Conservation (phyloP, 2,329 filamentous ascomycete species). For the Colletotrichum limetticola region DNA sequence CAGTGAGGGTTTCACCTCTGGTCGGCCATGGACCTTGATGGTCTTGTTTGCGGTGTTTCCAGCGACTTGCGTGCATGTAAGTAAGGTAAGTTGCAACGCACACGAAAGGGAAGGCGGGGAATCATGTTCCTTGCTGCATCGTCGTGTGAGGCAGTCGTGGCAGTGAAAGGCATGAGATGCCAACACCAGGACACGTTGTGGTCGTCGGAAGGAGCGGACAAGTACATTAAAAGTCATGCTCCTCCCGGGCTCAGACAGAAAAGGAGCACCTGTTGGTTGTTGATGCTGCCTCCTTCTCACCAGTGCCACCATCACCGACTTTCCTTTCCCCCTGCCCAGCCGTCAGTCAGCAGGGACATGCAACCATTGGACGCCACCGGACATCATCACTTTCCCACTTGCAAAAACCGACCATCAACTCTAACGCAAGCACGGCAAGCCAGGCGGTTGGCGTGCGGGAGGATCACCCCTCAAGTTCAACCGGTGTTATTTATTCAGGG, state of each 20-base stretch:
- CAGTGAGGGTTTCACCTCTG: constrained; percentile 12
- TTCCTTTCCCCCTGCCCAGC: neutral
- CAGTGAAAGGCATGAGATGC: neutral
- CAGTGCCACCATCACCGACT: neutral
- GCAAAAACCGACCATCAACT: neutral
- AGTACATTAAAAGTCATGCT: constrained; percentile 9
- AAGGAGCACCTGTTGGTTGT: constrained; percentile 16
- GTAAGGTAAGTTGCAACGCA: neutral
- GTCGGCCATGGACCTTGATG: constrained; percentile 25
- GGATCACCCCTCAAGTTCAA: constrained; percentile 27
- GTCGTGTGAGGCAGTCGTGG: neutral
- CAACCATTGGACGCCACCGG: constrained; percentile 10
- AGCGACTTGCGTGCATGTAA: neutral
- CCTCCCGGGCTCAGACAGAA: neutral
- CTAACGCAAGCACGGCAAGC: neutral
- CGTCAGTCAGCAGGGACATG: constrained; percentile 14
- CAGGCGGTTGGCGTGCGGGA: constrained; percentile 6
- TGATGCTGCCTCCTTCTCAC: neutral
- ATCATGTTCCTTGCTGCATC: constrained; percentile 2
- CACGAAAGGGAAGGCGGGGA: constrained; percentile 1
- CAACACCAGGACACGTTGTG: neutral
- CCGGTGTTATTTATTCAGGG: constrained; percentile 9
- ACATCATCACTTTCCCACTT: constrained; percentile 13
- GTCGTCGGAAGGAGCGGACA: neutral
- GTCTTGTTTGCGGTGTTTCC: constrained; percentile 5